Percentiles rank a stretch among this genome's conserved stretches.
Evolutionary conservation across 2,329 filamentous ascomycete genomes (phyloP).

Genomic region (Xylaria sp.): DNA sequence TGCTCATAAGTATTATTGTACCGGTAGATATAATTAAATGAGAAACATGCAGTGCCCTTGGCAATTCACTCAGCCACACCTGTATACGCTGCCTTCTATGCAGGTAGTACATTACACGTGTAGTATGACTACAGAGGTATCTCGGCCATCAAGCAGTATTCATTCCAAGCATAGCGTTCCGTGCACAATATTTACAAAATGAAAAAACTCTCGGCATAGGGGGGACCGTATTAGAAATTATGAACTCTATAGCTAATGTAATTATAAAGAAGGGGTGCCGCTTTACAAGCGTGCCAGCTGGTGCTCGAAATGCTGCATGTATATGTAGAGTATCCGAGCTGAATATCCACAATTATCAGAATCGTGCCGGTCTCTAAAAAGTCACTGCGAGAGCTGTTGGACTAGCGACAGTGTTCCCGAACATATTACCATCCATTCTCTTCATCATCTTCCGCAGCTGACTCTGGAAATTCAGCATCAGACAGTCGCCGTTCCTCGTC

Average conservation of each 20-base stretch:
- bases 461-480: conserved; percentile 35
- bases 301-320: neutral
- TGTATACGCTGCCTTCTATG: no score
- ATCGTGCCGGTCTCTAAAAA: neutral
- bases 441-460: conserved; percentile 26
- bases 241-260: neutral
- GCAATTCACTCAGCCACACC: no score
- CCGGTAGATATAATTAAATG: no score
- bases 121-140: no score
- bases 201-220: neutral
- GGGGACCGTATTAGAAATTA: neutral
- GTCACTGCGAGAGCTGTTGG: neutral
- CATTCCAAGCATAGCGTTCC: neutral
- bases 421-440: conserved; percentile 24
- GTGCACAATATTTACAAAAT: neutral
- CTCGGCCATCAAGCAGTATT: no score
- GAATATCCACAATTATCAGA: neutral
- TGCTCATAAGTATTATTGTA: no score
- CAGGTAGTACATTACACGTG: no score
- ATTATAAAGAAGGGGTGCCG: neutral
- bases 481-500: conserved; percentile 11
- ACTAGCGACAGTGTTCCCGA: neutral
- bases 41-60: no score
- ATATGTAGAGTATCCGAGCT: neutral
- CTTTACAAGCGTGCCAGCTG: neutral